Percentiles rank a stretch among this genome's conserved stretches.
phyloP scores from a whole-genome alignment of 257 asterid species.

The Parsonsia alboflavescens region DNA sequence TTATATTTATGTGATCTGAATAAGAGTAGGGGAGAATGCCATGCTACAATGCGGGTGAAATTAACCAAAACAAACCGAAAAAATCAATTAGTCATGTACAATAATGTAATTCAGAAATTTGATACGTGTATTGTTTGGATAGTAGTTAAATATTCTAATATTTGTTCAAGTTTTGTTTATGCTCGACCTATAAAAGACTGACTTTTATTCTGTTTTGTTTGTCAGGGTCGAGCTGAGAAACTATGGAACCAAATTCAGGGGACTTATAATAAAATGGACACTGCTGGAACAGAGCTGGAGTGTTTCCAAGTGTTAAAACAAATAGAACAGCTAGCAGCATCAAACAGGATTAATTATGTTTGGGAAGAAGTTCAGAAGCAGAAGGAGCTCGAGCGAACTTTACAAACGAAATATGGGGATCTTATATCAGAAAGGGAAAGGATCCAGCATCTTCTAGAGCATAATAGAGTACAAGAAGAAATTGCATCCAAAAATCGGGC shows the following conservation, averaged over 20 bases:
- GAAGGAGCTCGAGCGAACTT: conserved; percentile 71
- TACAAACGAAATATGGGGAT: conserved; percentile 75
- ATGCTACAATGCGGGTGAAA: not conserved
- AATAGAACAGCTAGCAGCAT: conserved; percentile 75
- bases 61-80: not conserved
- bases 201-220: not conserved
- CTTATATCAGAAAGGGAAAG: conserved; percentile 51
- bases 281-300: conserved; percentile 81
- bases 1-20: not conserved
- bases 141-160: not conserved
- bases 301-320: conserved; percentile 78
- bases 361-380: conserved; percentile 99
- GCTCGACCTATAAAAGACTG: not conserved
- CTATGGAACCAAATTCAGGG: conserved; percentile 75
- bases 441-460: conserved; percentile 36
- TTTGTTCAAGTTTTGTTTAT: not conserved
- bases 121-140: not conserved
- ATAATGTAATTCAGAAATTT: not conserved
- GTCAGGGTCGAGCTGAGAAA: conserved; percentile 72
- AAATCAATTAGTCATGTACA: not conserved
- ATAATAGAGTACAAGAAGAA: conserved; percentile 47
- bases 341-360: conserved; percentile 65
- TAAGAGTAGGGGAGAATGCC: too few species aligned
- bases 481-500: conserved; percentile 28
- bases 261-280: conserved; percentile 76